Percentiles rank a stretch among this genome's conserved stretches.
These are phyloP conservation scores for Lentinus brumalis DNA, from an alignment of 768 basidiomycete genomes.

Conservation along the genomic window DNA sequence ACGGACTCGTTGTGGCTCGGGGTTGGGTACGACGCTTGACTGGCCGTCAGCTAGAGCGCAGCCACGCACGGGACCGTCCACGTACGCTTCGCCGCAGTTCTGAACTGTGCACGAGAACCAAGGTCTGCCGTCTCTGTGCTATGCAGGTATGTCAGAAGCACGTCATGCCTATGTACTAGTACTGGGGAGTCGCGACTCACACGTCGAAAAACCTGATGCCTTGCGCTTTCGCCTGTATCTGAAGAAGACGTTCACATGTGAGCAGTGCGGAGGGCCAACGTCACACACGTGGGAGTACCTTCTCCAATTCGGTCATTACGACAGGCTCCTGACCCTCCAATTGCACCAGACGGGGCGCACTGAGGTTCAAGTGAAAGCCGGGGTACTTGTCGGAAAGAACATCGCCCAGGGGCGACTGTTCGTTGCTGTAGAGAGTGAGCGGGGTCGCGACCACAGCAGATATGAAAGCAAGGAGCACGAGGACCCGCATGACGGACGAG, in stretches of 20 bases:
- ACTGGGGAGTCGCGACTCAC: constrained; percentile 38
- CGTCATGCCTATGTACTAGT: too few relatives aligned
- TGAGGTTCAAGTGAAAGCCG: constrained; percentile 74
- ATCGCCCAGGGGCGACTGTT: constrained; percentile 44
- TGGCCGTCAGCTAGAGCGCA: constrained; percentile 21
- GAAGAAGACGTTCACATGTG: constrained; percentile 11
- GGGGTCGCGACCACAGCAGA: constrained; percentile 45
- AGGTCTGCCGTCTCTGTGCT: constrained; percentile 79
- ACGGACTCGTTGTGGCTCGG: constrained; percentile 65
- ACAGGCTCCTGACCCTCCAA: constrained; percentile 68
- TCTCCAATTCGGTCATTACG: constrained; percentile 87
- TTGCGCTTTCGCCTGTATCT: constrained; percentile 78
- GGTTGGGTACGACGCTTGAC: constrained; percentile 54
- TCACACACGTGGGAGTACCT: constrained; percentile 64
- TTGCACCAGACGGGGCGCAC: constrained; percentile 73
- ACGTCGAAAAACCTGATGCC: constrained; percentile 89
- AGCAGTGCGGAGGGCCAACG: too few relatives aligned
- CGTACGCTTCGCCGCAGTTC: constrained; percentile 42
- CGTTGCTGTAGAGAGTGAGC: constrained; percentile 28
- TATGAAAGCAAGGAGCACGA: constrained; percentile 47
- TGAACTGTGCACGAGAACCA: constrained; percentile 43
- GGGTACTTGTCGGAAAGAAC: constrained; percentile 43
- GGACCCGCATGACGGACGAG: constrained; percentile 48
- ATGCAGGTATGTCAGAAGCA: too few relatives aligned
- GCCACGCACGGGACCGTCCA: constrained; percentile 15